phyloP scores from a whole-genome alignment of 1,139 yeast species.

The Debaryomyces singareniensis region DNA sequence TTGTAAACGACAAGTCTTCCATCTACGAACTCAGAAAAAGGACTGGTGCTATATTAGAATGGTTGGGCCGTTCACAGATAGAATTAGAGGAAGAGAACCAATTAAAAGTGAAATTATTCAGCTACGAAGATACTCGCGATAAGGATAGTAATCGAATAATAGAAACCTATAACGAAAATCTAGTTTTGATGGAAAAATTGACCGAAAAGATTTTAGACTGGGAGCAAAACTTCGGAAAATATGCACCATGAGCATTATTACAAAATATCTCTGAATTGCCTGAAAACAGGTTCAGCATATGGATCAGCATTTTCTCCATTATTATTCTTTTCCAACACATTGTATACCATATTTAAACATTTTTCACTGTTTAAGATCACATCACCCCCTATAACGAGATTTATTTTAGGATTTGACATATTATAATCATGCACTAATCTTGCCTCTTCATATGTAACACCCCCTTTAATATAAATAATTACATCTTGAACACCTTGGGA shows the following conservation, averaged over 20 bases:
- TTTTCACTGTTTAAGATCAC: conserved; percentile 51
- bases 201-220: conserved; percentile 65
- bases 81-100: conserved; percentile 71
- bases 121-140: conserved; percentile 15
- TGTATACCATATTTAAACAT: conserved; percentile 39
- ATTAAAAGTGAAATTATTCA: conserved; percentile 44
- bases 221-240: conserved; percentile 69
- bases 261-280: conserved; percentile 22
- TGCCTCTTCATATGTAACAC: conserved; percentile 89
- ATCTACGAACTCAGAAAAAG: conserved; percentile 80
- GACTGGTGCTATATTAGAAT: conserved; percentile 85
- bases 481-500: conserved; percentile 58
- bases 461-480: conserved; percentile 80
- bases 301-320: conserved; percentile 4
- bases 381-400: conserved; percentile 72
- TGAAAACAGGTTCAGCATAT: conserved; percentile 9
- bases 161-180: conserved; percentile 51
- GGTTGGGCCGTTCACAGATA: conserved; percentile 75
- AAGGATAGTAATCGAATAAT: conserved; percentile 32
- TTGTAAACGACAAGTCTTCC: conserved; percentile 69
- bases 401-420: conserved; percentile 40
- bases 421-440: conserved; percentile 72
- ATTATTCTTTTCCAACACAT: conserved; percentile 14
- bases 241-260: conserved; percentile 30
- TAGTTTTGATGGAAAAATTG: conserved; percentile 60